A percentile compares a stretch with the other conserved stretches of the same genome.
These are phyloP conservation scores for Pyricularia pennisetigena DNA, from an alignment of 2,329 filamentous ascomycete genomes.

Conservation along the genomic window DNA sequence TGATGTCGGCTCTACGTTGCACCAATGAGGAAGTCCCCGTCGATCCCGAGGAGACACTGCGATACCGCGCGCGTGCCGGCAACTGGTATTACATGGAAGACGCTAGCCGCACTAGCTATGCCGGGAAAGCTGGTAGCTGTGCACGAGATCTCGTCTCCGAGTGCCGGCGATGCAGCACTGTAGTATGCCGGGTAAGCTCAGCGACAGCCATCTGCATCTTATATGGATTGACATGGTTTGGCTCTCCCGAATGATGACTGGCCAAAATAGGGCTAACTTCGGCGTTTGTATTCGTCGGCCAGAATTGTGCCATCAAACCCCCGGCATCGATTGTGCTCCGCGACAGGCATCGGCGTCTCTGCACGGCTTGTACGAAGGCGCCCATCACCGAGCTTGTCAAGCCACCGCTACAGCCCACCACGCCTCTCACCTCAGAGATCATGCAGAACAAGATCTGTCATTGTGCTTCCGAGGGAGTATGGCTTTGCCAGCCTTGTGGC, in stretches of 20 bases:
- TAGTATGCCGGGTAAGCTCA: constrained; percentile 69
- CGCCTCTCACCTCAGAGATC: constrained; percentile 39
- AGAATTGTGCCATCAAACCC: constrained; percentile 88
- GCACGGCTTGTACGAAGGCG: constrained; percentile 61
- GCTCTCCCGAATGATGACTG: background rate
- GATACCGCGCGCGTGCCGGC: constrained; percentile 46
- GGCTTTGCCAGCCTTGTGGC: constrained; percentile 81
- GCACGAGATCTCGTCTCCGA: constrained; percentile 80
- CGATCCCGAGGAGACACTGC: constrained; percentile 44
- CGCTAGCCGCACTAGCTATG: constrained; percentile 30
- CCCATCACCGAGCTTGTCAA: constrained; percentile 50
- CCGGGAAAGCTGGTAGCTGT: constrained; percentile 66
- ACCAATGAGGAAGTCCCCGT: constrained; percentile 54
- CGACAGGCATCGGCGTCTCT: constrained; percentile 73
- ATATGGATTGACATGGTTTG: background rate
- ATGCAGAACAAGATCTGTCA: constrained; percentile 47
- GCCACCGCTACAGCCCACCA: constrained; percentile 30
- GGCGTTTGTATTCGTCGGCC: constrained; percentile 4
- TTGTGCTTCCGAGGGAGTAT: constrained; percentile 51
- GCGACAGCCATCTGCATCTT: background rate
- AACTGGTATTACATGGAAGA: constrained; percentile 53
- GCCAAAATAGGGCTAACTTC: background rate
- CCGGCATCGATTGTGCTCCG: constrained; percentile 58
- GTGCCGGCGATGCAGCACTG: constrained; percentile 66
- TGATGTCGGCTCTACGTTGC: constrained; percentile 70